phyloP scores from a whole-genome alignment of 768 basidiomycete genomes.

The Gloeostereum incarnatum region DNA sequence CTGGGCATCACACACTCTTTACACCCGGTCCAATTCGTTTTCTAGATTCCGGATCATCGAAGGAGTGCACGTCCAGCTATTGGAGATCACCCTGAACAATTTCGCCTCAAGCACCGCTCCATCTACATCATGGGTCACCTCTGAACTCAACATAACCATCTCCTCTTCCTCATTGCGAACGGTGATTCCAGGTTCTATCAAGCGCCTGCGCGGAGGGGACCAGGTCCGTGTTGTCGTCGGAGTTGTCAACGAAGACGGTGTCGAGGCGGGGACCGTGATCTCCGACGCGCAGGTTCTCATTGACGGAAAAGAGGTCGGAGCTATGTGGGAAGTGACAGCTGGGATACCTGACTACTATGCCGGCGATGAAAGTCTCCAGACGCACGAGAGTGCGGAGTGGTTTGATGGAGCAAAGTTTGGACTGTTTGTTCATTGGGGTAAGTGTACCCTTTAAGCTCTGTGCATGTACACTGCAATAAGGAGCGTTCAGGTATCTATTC shows the following conservation, averaged over 20 bases:
- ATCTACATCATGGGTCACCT: conserved; percentile 5
- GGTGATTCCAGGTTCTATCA: conserved; percentile 20
- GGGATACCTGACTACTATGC: conserved; percentile 6
- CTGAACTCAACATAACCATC: neutral
- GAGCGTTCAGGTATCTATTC: conserved; percentile 13
- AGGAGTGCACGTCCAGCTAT: conserved; percentile 1
- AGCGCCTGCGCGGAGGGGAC: conserved; percentile 29
- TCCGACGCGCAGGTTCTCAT: conserved; percentile 3
- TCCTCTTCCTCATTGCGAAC: conserved; percentile 17
- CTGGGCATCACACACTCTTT: no score
- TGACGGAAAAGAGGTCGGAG: neutral
- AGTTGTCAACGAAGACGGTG: conserved; percentile 4
- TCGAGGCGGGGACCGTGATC: conserved; percentile 3
- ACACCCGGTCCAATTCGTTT: neutral
- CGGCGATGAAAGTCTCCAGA: conserved; percentile 6
- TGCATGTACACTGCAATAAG: neutral
- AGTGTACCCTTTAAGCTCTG: neutral
- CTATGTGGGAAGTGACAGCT: conserved; percentile 1
- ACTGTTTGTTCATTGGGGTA: conserved; percentile 23
- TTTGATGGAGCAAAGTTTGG: conserved; percentile 8
- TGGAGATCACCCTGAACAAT: conserved; percentile 7
- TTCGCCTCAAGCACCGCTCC: conserved; percentile 1
- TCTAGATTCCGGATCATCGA: conserved; percentile 3
- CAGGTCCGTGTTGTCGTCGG: conserved; percentile 26
- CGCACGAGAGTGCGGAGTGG: conserved; percentile 8